Evolutionary conservation across 768 basidiomycete genomes (phyloP).

Genomic region (Rhodosporidiobolus sp.): DNA sequence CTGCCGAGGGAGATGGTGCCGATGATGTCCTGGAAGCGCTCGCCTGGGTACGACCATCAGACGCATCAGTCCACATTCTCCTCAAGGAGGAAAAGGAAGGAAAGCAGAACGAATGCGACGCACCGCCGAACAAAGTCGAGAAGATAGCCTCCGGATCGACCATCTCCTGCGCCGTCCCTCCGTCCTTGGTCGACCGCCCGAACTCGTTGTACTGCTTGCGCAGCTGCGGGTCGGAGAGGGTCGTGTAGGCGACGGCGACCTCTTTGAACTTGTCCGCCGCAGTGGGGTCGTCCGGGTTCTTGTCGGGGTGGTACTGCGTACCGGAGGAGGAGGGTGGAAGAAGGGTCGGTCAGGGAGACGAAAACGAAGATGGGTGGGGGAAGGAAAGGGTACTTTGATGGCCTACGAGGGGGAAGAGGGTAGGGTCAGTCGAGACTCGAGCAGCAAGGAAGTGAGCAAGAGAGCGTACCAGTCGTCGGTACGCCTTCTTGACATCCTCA

Average conservation of each 20-base stretch:
- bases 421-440: background rate
- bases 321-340: too few species aligned
- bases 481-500: slow-evolving; percentile 88
- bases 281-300: slow-evolving; percentile 78
- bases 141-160: slow-evolving; percentile 69
- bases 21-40: slow-evolving; percentile 64
- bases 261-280: slow-evolving; percentile 66
- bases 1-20: slow-evolving; percentile 80
- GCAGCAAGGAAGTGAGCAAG: slow-evolving; percentile 25
- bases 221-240: slow-evolving; percentile 49
- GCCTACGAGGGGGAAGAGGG: slow-evolving; percentile 58
- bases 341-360: background rate
- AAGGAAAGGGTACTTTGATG: slow-evolving; percentile 59
- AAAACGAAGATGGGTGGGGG: slow-evolving; percentile 53
- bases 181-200: slow-evolving; percentile 64
- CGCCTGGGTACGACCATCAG: background rate
- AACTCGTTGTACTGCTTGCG: slow-evolving; percentile 81
- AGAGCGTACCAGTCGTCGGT: slow-evolving; percentile 55
- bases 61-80: background rate
- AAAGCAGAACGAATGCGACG: background rate
- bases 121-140: slow-evolving; percentile 78
- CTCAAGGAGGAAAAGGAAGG: background rate
- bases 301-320: slow-evolving; percentile 57
- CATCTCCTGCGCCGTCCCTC: slow-evolving; percentile 75
- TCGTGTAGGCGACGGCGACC: slow-evolving; percentile 70